Percentiles rank a stretch among this genome's conserved stretches.
phyloP scores from a whole-genome alignment of 371 early-diverging fungal species.

The Rhizopus delemar region DNA sequence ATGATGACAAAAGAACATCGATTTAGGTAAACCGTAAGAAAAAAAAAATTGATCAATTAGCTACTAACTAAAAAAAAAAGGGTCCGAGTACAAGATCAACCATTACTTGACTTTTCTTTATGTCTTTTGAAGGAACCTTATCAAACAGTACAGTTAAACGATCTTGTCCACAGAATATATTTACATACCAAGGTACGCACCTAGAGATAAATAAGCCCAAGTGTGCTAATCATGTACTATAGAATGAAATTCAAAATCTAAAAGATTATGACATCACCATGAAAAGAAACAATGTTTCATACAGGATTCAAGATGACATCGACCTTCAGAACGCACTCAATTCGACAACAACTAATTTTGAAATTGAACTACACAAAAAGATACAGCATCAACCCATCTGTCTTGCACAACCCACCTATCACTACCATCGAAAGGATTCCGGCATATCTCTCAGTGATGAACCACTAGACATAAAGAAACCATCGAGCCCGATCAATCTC shows the following conservation, averaged over 20 bases:
- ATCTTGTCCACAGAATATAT: no score
- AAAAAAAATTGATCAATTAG: background rate
- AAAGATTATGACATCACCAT: slow-evolving; percentile 23
- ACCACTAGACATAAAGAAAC: background rate
- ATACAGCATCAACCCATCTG: background rate
- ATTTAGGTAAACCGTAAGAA: slow-evolving; percentile 18
- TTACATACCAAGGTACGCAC: no score
- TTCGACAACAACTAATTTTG: slow-evolving; percentile 15
- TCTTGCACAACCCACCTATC: background rate
- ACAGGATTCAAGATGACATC: slow-evolving; percentile 19
- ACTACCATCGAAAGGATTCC: slow-evolving; percentile 29
- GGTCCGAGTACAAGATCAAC: slow-evolving; percentile 25
- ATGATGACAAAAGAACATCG: slow-evolving; percentile 17
- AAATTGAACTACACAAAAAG: background rate
- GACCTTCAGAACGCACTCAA: slow-evolving; percentile 22
- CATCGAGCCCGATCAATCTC: background rate
- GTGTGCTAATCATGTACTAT: no score
- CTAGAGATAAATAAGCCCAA: no score
- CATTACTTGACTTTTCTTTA: slow-evolving; percentile 14
- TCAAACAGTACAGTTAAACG: no score
- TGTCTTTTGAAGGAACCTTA: background rate
- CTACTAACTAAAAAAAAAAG: slow-evolving; percentile 8
- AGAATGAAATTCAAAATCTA: background rate
- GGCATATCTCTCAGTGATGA: slow-evolving; percentile 28
- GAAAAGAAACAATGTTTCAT: slow-evolving; percentile 11